Conservation (phyloP, 805 yeast genomes). For the Ogataea sp. region DNA sequence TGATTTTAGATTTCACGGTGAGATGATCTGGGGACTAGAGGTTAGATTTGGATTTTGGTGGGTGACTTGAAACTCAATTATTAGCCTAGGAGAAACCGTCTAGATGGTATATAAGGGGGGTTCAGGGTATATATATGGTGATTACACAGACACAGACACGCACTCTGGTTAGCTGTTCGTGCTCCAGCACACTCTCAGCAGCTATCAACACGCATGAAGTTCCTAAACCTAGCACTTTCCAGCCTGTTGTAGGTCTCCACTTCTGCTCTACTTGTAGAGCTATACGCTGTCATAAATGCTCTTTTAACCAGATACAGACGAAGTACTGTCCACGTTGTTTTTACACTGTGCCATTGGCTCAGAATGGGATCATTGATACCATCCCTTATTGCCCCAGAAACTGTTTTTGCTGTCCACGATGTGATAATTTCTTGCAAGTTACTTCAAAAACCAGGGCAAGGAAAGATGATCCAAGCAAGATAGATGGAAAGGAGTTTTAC, state of each 20-base stretch:
- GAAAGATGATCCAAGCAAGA: slow-evolving; percentile 4
- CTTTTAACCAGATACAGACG: slow-evolving; percentile 9
- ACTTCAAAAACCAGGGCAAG: slow-evolving; percentile 9
- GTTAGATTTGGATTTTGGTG: too few species aligned
- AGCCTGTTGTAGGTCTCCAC: not conserved
- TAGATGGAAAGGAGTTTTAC: slow-evolving; percentile 25
- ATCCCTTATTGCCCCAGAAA: slow-evolving; percentile 20
- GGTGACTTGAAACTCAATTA: too few species aligned
- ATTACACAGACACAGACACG: too few species aligned
- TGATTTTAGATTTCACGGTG: too few species aligned
- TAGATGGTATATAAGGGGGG: too few species aligned
- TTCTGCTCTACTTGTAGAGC: slow-evolving; percentile 22
- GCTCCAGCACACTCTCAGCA: too few species aligned
- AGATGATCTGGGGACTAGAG: too few species aligned
- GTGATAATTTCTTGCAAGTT: slow-evolving; percentile 13
- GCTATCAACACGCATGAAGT: too few species aligned
- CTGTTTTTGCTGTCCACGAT: slow-evolving; percentile 28
- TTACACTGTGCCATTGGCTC: slow-evolving; percentile 3
- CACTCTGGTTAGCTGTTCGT: not conserved
- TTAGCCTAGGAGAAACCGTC: too few species aligned
- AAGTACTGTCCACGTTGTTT: slow-evolving; percentile 24
- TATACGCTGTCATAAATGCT: slow-evolving; percentile 21
- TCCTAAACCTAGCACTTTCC: not conserved
- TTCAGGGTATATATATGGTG: too few species aligned
- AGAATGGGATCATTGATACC: too few species aligned